Conservation (phyloP, 2,329 filamentous ascomycete species). For the Calonectria henricotiae region DNA sequence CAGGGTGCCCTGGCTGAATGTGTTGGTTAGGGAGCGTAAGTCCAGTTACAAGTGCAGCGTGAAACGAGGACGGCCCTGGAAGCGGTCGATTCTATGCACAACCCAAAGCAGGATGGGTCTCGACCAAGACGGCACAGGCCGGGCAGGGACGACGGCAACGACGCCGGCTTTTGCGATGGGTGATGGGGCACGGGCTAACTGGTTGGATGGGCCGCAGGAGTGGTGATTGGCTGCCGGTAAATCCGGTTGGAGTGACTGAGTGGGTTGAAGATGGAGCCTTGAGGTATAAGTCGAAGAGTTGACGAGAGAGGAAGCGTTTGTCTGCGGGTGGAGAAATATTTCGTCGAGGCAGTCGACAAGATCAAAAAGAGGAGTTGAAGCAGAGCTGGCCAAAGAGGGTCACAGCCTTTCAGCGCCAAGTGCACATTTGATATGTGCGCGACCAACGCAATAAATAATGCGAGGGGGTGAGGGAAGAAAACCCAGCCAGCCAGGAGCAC, state of each 20-base stretch:
- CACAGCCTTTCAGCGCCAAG: neutral
- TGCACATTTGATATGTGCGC: neutral
- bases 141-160: constrained; percentile 20
- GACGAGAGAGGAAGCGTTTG: constrained; percentile 10
- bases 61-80: neutral
- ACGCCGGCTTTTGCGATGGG: constrained; percentile 26
- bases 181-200: constrained; percentile 23
- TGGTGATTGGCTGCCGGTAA: constrained; percentile 37
- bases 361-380: neutral
- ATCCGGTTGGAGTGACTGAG: constrained; percentile 29
- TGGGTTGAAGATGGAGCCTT: constrained; percentile 35
- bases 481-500: neutral
- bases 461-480: neutral
- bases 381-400: neutral
- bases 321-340: neutral
- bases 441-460: constrained; percentile 1
- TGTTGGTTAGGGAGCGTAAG: constrained; percentile 15
- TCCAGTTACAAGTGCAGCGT: neutral
- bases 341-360: neutral
- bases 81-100: constrained; percentile 23
- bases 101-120: constrained; percentile 24
- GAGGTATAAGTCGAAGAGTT: constrained; percentile 33
- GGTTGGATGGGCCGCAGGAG: constrained; percentile 24
- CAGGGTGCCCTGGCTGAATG: neutral
- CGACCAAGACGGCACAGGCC: constrained; percentile 26